These are phyloP conservation scores for Penicillium sp. DNA, from an alignment of 2,329 filamentous ascomycete species.

Conservation along the genomic window DNA sequence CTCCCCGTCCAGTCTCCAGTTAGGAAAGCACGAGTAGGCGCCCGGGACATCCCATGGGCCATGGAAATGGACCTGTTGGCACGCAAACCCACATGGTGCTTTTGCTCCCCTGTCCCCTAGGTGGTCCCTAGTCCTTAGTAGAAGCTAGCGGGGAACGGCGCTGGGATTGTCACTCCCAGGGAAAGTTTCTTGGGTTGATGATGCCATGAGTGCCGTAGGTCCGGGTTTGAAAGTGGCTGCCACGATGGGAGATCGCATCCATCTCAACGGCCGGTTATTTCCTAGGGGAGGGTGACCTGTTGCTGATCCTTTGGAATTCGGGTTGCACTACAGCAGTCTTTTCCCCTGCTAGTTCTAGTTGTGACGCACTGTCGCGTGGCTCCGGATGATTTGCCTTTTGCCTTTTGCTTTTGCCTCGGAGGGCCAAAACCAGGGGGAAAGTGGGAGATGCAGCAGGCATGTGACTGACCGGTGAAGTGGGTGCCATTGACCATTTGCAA, in stretches of 20 bases:
- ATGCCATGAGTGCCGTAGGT: constrained; percentile 5
- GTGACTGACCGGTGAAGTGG: constrained; percentile 19
- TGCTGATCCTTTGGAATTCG: constrained; percentile 9
- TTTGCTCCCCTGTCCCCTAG: not conserved
- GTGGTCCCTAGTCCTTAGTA: not conserved
- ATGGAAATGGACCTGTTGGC: no score
- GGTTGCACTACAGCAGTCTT: constrained; percentile 14
- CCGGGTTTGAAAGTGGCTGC: not conserved
- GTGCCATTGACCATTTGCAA: no score
- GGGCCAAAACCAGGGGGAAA: not conserved
- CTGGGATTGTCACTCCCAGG: constrained; percentile 6
- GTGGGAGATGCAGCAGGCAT: constrained; percentile 11
- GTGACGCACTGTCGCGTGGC: constrained; percentile 11
- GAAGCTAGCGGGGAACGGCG: not conserved
- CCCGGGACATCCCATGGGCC: no score
- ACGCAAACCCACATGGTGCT: constrained; percentile 3
- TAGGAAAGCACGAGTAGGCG: not conserved
- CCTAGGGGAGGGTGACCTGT: not conserved
- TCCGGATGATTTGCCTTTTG: constrained; percentile 17
- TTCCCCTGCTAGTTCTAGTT: not conserved
- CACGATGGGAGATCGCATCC: constrained; percentile 2
- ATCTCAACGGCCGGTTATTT: not conserved
- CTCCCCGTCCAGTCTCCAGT: not conserved
- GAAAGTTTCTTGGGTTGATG: not conserved
- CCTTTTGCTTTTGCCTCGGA: no score